These are phyloP conservation scores for Thalassiosira hispida DNA, from an alignment of 352 stramenopile species.

Conservation along the genomic window DNA sequence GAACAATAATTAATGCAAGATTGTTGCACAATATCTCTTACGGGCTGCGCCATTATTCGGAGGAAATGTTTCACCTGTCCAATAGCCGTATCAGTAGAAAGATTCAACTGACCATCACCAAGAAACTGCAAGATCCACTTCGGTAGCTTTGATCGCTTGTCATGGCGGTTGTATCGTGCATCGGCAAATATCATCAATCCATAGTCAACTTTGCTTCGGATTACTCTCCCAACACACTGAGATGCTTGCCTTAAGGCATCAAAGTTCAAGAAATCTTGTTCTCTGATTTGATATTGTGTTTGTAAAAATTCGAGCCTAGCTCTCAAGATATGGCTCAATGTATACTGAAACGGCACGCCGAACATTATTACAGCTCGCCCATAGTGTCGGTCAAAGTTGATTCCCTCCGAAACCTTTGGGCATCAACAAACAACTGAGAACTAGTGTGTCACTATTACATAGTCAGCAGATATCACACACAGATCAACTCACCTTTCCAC, in stretches of 20 bases:
- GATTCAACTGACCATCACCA: constrained; percentile 93
- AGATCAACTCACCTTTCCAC: constrained; percentile 91
- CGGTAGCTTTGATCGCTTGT: constrained; percentile 98
- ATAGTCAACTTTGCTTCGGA: constrained; percentile 99
- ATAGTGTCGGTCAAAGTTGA: constrained; percentile 99
- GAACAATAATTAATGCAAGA: no score
- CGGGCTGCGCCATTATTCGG: constrained; percentile 94
- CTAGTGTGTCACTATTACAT: not conserved
- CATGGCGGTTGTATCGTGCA: constrained; percentile 95
- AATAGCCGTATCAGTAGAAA: constrained; percentile 96
- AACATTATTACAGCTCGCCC: constrained; percentile 97
- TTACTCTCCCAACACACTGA: constrained; percentile 97
- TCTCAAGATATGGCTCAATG: constrained; percentile 90
- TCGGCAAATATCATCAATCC: constrained; percentile 98
- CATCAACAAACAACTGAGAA: not conserved
- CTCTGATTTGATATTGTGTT: constrained; percentile 87
- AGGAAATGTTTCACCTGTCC: constrained; percentile 95
- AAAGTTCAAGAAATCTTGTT: constrained; percentile 97
- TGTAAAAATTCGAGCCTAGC: constrained; percentile 97
- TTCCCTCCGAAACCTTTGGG: constrained; percentile 93
- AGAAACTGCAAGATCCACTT: constrained; percentile 99
- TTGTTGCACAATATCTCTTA: no score
- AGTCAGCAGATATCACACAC: no score
- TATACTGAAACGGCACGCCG: constrained; percentile 99
- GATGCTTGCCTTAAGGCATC: constrained; percentile 96